Percentiles rank a stretch among this genome's conserved stretches.
These are phyloP conservation scores for Chondrus crispus DNA, from an alignment of 23 red algal genomes.

Conservation along the genomic window DNA sequence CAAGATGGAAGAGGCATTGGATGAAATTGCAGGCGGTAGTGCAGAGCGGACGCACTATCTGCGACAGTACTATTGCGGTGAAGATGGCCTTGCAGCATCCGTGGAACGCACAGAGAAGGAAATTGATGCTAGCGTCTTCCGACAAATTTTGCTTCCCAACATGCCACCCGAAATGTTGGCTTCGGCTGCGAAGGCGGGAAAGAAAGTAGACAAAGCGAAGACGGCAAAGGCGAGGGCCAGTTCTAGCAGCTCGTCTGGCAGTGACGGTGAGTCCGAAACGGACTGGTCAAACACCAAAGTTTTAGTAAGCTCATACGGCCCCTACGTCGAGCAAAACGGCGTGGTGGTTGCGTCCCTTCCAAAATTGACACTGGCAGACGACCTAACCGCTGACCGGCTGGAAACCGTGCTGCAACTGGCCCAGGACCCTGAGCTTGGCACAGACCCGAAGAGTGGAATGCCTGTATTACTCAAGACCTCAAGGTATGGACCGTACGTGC, in stretches of 20 bases:
- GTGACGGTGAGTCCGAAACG: background rate
- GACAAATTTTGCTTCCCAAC: conserved; percentile 47
- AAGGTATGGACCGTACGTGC: conserved; percentile 90
- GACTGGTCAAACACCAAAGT: conserved; percentile 57
- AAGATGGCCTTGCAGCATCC: conserved; percentile 50
- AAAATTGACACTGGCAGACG: conserved; percentile 72
- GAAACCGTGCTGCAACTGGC: conserved; percentile 44
- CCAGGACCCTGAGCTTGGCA: conserved; percentile 66
- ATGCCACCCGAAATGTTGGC: conserved; percentile 26
- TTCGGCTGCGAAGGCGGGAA: background rate
- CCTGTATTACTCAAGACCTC: conserved; percentile 60
- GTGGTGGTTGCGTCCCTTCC: conserved; percentile 58
- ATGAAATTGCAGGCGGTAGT: conserved; percentile 82
- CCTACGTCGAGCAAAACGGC: conserved; percentile 65
- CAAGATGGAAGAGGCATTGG: conserved; percentile 83
- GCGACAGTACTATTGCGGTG: conserved; percentile 80
- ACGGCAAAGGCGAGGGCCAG: background rate
- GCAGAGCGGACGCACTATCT: conserved; percentile 83
- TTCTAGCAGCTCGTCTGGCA: background rate
- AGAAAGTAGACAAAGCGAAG: background rate
- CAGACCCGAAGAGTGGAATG: conserved; percentile 66
- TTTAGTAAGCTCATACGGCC: conserved; percentile 89
- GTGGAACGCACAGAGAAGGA: conserved; percentile 51
- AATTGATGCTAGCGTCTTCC: conserved; percentile 54
- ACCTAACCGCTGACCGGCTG: conserved; percentile 59